A percentile compares a stretch with the other conserved stretches of the same genome.
phyloP scores from a whole-genome alignment of 768 basidiomycete species.

The Gymnopilus dilepis region DNA sequence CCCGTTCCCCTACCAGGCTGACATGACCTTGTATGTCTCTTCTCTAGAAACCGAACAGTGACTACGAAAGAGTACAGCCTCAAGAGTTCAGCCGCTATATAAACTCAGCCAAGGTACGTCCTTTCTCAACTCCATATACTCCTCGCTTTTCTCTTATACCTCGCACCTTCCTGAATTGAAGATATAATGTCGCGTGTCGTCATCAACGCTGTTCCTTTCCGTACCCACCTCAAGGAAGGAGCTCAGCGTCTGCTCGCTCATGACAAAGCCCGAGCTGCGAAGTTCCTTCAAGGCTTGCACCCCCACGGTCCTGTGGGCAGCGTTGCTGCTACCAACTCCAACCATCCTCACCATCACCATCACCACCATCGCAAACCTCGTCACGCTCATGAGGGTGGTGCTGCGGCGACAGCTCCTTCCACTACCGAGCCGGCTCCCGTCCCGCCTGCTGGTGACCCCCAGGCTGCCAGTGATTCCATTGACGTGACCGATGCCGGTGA shows the following conservation, averaged over 20 bases:
- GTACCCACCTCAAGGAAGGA: conserved; percentile 47
- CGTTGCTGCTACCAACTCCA: conserved; percentile 15
- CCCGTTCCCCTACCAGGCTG: neutral
- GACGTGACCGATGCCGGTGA: conserved; percentile 62
- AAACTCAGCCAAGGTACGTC: neutral
- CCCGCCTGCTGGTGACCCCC: conserved; percentile 24
- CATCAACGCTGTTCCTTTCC: conserved; percentile 43
- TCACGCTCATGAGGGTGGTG: conserved; percentile 2
- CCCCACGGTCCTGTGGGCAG: conserved; percentile 56
- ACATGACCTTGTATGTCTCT: neutral
- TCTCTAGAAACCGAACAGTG: neutral
- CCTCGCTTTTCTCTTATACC: neutral
- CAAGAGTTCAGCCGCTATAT: conserved; percentile 1
- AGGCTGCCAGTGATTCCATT: conserved; percentile 41
- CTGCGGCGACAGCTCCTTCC: conserved; percentile 7
- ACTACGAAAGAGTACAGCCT: conserved; percentile 2
- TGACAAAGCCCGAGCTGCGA: conserved; percentile 59
- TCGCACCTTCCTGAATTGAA: neutral
- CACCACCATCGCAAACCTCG: conserved; percentile 21
- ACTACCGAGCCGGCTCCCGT: conserved; percentile 21
- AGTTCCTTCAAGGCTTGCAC: conserved; percentile 56
- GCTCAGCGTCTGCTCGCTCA: conserved; percentile 55
- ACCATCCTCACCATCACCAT: conserved; percentile 24
- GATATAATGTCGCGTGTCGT: conserved; percentile 16
- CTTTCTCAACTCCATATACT: neutral